Evolutionary conservation across 345 rosid genomes (phyloP), one percentile per base, ranked within the genome.

Genomic region (Euphorbia pulcherrima): DNA sequence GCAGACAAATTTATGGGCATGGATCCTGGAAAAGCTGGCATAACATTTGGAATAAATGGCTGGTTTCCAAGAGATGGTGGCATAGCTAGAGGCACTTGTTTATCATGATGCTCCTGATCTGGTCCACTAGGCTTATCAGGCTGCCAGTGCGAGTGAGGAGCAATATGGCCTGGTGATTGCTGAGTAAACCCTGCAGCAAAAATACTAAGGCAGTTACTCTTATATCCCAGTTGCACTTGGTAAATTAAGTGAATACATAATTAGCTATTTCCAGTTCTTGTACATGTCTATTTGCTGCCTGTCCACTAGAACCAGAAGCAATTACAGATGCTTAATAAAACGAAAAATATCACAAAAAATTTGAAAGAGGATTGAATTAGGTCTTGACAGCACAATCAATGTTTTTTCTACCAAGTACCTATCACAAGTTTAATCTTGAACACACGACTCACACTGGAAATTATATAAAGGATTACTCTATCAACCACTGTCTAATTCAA

Each of bases 21-120:
- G 39, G 96, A 78, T 55, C 90, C 89, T 3, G 95, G 80, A 73
- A 91, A 89, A 60, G 80, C 72, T 20, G 90, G 83, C 39, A 78
- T 77, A n/a, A 89, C 35, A 75, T 74, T 88, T 60, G 89, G 85
- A 55, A 84, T 70, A 77, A 88, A 88, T 51, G 81, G 96, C 74
- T 84, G 97, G 77, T 78, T 74, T 60, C 76, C 75, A 10, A 82
- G 61, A 16, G 88, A 68, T 64, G 85, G 71, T 60, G 78, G 76
- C 74, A 81, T 67, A 60, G 75, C 70, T 33, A 75, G 57, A 8
- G 67, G 70, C 28, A 64, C 35, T 78, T 80, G 83, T 69, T 72
- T 82, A 72, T 82, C 86, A 64, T 77, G 77, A 80, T 80, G 84
- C 68, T 85, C 90, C 68, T 74, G 82, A 58, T 85, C 92, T 24